These are phyloP conservation scores for Cadophora luteo-olivacea DNA, from an alignment of 2,329 filamentous ascomycete species.

Conservation along the genomic window DNA sequence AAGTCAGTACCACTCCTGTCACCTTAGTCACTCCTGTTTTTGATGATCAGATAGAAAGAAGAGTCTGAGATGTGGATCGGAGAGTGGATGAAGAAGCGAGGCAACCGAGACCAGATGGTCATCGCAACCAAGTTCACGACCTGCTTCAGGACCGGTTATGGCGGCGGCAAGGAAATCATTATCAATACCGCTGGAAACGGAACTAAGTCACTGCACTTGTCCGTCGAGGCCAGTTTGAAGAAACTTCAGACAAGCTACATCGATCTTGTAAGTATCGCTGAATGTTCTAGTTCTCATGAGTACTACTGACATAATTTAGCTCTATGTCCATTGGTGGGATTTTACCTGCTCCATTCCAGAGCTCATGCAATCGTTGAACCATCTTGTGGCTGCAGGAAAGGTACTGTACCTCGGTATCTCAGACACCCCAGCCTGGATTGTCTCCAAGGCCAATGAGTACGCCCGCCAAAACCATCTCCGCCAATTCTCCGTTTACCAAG, in stretches of 20 bases:
- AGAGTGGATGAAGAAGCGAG: conserved; percentile 71
- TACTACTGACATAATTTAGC: conserved; percentile 42
- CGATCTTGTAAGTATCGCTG: conserved; percentile 56
- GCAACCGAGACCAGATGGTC: conserved; percentile 69
- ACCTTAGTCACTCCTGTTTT: neutral
- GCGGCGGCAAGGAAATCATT: conserved; percentile 42
- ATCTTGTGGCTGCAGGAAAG: conserved; percentile 64
- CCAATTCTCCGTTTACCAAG: conserved; percentile 74
- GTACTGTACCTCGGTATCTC: conserved; percentile 72
- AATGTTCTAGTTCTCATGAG: neutral
- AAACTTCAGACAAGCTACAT: conserved; percentile 74
- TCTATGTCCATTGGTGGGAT: conserved; percentile 73
- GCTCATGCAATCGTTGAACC: conserved; percentile 72
- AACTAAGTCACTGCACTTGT: conserved; percentile 64
- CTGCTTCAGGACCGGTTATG: conserved; percentile 42
- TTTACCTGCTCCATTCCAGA: conserved; percentile 69
- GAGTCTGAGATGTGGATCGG: conserved; percentile 71
- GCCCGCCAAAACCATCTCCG: conserved; percentile 73
- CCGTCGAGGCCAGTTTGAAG: conserved; percentile 60
- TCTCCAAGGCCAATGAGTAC: conserved; percentile 70
- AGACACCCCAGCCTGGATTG: conserved; percentile 74
- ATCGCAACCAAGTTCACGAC: conserved; percentile 66
- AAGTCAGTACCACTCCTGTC: conserved; percentile 23
- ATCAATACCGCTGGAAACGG: conserved; percentile 64
- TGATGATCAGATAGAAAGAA: conserved; percentile 51